A percentile compares a stretch with the other conserved stretches of the same genome.
Conservation (phyloP, 305 asterid species). For the Fraxinus ornus region DNA sequence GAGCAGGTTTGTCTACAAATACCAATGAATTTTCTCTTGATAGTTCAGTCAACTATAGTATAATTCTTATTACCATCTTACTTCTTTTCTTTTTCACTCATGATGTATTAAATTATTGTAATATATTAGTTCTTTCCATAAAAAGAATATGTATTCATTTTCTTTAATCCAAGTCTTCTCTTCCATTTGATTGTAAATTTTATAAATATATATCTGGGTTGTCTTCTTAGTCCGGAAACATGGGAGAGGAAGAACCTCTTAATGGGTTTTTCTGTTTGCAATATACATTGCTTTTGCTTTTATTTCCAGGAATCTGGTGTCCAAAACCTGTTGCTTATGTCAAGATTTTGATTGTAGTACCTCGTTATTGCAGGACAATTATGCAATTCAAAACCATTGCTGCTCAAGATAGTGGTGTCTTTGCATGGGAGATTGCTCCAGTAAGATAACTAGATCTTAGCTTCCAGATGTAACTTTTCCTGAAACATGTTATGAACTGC, state of each 20-base stretch:
- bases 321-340: conserved; percentile 1
- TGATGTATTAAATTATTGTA: neutral
- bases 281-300: neutral
- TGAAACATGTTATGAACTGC: conserved; percentile 17
- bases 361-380: conserved; percentile 58
- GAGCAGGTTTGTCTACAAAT: conserved; percentile 62
- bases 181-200: neutral
- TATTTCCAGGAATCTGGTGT: neutral
- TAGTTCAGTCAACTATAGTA: neutral
- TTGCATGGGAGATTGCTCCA: conserved; percentile 91
- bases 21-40: neutral
- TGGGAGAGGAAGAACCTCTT: neutral
- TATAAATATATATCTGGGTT: neutral
- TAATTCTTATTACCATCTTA: neutral
- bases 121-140: neutral
- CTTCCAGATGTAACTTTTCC: conserved; percentile 3
- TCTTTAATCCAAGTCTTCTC: neutral
- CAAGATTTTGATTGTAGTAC: conserved; percentile 19
- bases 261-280: neutral
- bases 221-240: neutral
- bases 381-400: conserved; percentile 89
- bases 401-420: conserved; percentile 81
- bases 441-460: conserved; percentile 43
- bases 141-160: neutral
- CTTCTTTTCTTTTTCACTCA: neutral